A percentile compares a stretch with the other conserved stretches of the same genome.
Evolutionary conservation across 495 filamentous ascomycete species (phyloP).

Genomic region (Neurospora tetrasperma): DNA sequence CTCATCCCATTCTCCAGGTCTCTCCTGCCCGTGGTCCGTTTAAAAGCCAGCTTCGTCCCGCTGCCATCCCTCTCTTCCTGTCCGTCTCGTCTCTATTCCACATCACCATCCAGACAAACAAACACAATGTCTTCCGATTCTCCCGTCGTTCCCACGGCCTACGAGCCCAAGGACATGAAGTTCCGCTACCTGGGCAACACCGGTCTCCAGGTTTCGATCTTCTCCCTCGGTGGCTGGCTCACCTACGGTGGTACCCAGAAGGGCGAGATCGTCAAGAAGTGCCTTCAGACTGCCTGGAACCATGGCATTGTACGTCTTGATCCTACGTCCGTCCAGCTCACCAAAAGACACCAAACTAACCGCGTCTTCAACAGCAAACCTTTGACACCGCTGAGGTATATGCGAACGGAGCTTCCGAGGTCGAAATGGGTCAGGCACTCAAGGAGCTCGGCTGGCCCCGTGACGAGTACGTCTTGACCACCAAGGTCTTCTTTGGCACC

Average conservation of each 20-base stretch:
- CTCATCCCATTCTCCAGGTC: neutral
- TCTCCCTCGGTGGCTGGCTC: slow-evolving; percentile 55
- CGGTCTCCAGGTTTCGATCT: slow-evolving; percentile 57
- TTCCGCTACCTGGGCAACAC: slow-evolving; percentile 60
- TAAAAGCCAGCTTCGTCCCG: neutral
- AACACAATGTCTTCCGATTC: slow-evolving; percentile 11
- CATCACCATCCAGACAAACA: slow-evolving; percentile 13
- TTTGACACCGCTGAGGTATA: slow-evolving; percentile 58
- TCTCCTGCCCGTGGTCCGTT: neutral
- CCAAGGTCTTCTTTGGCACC: slow-evolving; percentile 51
- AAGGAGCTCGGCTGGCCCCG: slow-evolving; percentile 62
- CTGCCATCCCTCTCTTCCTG: neutral
- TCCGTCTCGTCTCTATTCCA: neutral
- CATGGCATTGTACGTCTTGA: slow-evolving; percentile 33
- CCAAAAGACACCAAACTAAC: neutral
- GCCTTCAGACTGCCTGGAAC: slow-evolving; percentile 40
- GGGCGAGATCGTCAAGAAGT: slow-evolving; percentile 33
- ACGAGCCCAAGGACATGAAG: slow-evolving; percentile 50
- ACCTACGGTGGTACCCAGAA: slow-evolving; percentile 35
- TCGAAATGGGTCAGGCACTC: slow-evolving; percentile 64
- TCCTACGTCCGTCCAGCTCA: neutral
- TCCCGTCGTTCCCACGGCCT: slow-evolving; percentile 27
- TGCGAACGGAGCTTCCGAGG: slow-evolving; percentile 57
- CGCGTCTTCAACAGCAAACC: slow-evolving; percentile 24
- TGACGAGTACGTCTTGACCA: slow-evolving; percentile 74